Percentiles rank a stretch among this genome's conserved stretches.
Evolutionary conservation across 2,329 filamentous ascomycete genomes (phyloP).

Genomic region (Pyrenochaeta sp.): DNA sequence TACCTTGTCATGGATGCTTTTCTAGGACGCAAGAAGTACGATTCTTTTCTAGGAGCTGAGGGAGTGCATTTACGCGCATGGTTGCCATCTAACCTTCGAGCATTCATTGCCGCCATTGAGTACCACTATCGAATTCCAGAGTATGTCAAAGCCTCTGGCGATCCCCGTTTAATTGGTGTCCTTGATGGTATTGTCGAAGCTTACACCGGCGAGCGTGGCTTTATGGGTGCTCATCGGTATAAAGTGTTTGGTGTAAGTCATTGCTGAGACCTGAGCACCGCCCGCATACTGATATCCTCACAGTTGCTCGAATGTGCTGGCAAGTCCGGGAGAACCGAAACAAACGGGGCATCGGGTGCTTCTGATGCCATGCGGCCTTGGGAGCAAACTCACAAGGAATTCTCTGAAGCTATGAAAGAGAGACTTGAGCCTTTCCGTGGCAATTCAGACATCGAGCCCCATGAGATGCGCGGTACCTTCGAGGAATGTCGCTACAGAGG

Average conservation of each 20-base stretch:
- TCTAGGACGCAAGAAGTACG: constrained; percentile 54
- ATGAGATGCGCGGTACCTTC: constrained; percentile 63
- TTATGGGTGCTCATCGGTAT: constrained; percentile 65
- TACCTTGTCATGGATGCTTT: constrained; percentile 38
- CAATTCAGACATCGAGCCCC: constrained; percentile 56
- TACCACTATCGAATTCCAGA: constrained; percentile 63
- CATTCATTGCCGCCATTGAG: constrained; percentile 64
- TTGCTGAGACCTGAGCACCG: background rate
- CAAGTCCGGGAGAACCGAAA: constrained; percentile 60
- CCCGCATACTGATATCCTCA: background rate
- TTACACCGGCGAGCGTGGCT: constrained; percentile 63
- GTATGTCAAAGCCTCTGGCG: constrained; percentile 60
- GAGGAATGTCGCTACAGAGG: constrained; percentile 62
- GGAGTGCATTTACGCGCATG: constrained; percentile 62
- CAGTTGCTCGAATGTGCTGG: constrained; percentile 58
- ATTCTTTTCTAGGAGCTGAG: constrained; percentile 61
- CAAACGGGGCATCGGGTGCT: constrained; percentile 33
- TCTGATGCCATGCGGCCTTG: constrained; percentile 27
- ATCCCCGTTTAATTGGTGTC: constrained; percentile 60
- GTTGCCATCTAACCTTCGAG: constrained; percentile 62
- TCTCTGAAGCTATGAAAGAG: constrained; percentile 64
- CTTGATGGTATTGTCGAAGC: constrained; percentile 64
- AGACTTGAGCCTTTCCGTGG: constrained; percentile 60
- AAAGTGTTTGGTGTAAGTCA: constrained; percentile 61
- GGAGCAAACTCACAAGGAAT: constrained; percentile 43